A percentile compares a stretch with the other conserved stretches of the same genome.
phyloP scores from a whole-genome alignment of 2,329 filamentous ascomycete species.

The Diplocarpon mali region DNA sequence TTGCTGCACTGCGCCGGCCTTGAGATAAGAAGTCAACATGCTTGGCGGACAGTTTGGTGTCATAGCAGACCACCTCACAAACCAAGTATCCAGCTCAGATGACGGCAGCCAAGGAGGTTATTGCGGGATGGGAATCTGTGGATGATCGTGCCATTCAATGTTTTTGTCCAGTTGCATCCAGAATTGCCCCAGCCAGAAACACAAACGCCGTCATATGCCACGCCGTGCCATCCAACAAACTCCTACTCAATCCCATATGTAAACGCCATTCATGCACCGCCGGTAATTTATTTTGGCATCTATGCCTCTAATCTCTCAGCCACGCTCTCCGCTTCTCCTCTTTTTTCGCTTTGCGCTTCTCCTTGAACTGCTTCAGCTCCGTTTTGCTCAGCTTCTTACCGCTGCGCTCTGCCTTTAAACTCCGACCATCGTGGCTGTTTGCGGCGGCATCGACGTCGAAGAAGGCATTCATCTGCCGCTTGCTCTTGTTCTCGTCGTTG shows the following conservation, averaged over 20 bases:
- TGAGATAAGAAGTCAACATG: no score
- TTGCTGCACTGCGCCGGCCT: no score
- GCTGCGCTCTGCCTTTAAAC: conserved; percentile 81
- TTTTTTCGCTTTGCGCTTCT: conserved; percentile 80
- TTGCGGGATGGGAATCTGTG: conserved; percentile 30
- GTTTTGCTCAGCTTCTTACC: conserved; percentile 74
- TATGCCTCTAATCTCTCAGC: conserved; percentile 59
- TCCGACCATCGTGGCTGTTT: conserved; percentile 80
- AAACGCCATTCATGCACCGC: conserved; percentile 1
- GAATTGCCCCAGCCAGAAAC: no score
- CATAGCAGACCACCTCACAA: no score
- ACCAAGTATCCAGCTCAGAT: no score
- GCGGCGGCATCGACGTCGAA: conserved; percentile 94
- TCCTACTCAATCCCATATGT: not conserved
- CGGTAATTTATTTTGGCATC: not conserved
- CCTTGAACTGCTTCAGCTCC: conserved; percentile 83
- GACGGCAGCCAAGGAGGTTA: conserved; percentile 35
- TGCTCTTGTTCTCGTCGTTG: conserved; percentile 78
- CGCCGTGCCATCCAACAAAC: not conserved
- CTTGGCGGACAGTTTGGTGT: no score
- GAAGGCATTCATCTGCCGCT: conserved; percentile 82
- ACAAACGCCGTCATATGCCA: no score
- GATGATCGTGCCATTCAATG: no score
- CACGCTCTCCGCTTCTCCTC: conserved; percentile 91
- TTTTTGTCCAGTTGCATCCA: no score